Evolutionary conservation across 2,329 filamentous ascomycete species (phyloP).

Genomic region (Pseudonectria foliicola): DNA sequence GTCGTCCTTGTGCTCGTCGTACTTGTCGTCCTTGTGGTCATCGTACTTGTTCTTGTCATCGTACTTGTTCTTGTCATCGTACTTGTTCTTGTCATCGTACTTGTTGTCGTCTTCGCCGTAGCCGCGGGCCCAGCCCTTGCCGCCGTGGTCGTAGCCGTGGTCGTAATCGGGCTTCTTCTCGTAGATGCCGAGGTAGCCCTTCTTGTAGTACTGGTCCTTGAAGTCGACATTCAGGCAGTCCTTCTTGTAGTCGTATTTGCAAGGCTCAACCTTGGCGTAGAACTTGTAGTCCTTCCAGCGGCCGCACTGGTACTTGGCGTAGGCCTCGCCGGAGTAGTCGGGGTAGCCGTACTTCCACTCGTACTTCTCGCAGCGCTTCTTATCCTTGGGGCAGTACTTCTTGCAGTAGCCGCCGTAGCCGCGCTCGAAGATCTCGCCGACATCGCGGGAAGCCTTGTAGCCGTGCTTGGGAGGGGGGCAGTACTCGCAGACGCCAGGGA

Average conservation of each 20-base stretch:
- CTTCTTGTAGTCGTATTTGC: neutral
- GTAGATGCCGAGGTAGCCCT: too few species aligned
- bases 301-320: constrained; percentile 6
- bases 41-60: constrained; percentile 11
- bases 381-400: constrained; percentile 12
- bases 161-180: too few species aligned
- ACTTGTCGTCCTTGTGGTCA: constrained; percentile 10
- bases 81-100: too few species aligned
- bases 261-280: constrained; percentile 6
- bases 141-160: too few species aligned
- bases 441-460: constrained; percentile 1
- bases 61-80: constrained; percentile 3
- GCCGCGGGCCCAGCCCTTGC: too few species aligned
- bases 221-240: neutral
- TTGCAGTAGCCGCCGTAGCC: constrained; percentile 4
- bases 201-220: too few species aligned
- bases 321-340: constrained; percentile 5
- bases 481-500: constrained; percentile 5
- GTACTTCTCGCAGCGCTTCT: constrained; percentile 13
- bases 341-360: constrained; percentile 8
- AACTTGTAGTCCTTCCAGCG: constrained; percentile 12
- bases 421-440: neutral
- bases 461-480: constrained; percentile 6
- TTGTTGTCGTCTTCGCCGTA: too few species aligned
- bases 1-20: constrained; percentile 10